Conservation (phyloP, 257 asterid genomes). For the Solanum paucissectum region DNA sequence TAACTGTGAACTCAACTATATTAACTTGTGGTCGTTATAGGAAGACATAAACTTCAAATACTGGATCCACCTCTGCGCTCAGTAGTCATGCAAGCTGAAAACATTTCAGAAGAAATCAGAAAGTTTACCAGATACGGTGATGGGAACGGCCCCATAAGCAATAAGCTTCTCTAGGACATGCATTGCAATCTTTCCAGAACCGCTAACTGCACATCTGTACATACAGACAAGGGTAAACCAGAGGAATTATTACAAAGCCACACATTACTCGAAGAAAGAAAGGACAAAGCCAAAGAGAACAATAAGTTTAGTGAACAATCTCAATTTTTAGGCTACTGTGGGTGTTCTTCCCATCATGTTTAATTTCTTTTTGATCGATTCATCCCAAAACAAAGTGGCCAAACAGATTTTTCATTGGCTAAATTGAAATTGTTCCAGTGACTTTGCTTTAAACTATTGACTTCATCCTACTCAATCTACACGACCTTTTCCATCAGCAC, state of each 20-base stretch:
- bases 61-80: not conserved
- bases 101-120: not conserved
- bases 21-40: not conserved
- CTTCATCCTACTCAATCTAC: not conserved
- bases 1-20: not conserved
- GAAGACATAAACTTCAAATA: not conserved
- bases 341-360: not conserved
- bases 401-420: not conserved
- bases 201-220: constrained; percentile 92
- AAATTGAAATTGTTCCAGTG: not conserved
- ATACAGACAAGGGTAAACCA: constrained; percentile 7
- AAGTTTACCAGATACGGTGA: constrained; percentile 76
- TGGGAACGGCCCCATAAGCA: constrained; percentile 84
- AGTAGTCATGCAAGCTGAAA: not conserved
- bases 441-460: not conserved
- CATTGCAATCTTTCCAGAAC: constrained; percentile 96
- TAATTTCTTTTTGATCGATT: not conserved
- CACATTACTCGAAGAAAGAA: not conserved
- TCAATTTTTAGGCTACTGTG: not conserved
- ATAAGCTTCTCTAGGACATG: constrained; percentile 95
- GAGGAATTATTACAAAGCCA: not conserved
- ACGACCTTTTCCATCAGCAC: not conserved
- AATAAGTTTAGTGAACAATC: not conserved
- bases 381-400: not conserved
- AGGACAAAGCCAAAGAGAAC: not conserved